Conservation (phyloP, 2,329 filamentous ascomycete genomes). For the Mariannaea sp. region DNA sequence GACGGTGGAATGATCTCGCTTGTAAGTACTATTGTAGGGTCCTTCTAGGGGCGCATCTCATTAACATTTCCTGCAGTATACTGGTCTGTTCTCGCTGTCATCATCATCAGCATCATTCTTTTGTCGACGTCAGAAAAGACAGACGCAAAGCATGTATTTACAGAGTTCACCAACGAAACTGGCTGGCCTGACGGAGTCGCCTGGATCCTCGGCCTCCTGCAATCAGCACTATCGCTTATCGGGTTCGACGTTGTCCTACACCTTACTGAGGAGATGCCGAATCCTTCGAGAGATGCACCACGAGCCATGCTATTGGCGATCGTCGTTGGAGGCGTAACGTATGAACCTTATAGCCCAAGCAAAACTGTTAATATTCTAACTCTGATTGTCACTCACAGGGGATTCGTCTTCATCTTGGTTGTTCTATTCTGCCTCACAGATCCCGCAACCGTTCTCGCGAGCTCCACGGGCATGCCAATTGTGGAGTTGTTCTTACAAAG, state of each 20-base stretch:
- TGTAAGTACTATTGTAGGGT: constrained; percentile 29
- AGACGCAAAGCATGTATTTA: constrained; percentile 49
- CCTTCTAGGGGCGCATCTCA: background rate
- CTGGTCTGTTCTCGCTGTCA: constrained; percentile 49
- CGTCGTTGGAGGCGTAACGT: constrained; percentile 49
- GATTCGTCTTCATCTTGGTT: constrained; percentile 46
- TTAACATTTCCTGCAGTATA: constrained; percentile 35
- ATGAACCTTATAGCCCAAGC: constrained; percentile 22
- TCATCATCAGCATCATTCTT: constrained; percentile 51
- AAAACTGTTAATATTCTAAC: too few relatives aligned
- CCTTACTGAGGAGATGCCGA: constrained; percentile 54
- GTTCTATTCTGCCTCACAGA: constrained; percentile 50
- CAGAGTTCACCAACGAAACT: constrained; percentile 50
- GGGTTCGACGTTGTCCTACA: constrained; percentile 53
- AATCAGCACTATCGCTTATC: constrained; percentile 43
- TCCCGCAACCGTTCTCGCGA: constrained; percentile 41
- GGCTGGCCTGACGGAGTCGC: constrained; percentile 53
- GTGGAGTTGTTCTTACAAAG: constrained; percentile 51
- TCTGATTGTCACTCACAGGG: constrained; percentile 27
- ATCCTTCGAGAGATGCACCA: constrained; percentile 46
- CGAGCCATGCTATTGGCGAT: constrained; percentile 51
- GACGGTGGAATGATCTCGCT: constrained; percentile 49
- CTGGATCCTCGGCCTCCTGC: constrained; percentile 54
- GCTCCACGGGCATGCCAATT: constrained; percentile 51
- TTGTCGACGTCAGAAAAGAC: constrained; percentile 47